Conservation (phyloP, 768 basidiomycete species). For the Hortiboletus campestris region DNA sequence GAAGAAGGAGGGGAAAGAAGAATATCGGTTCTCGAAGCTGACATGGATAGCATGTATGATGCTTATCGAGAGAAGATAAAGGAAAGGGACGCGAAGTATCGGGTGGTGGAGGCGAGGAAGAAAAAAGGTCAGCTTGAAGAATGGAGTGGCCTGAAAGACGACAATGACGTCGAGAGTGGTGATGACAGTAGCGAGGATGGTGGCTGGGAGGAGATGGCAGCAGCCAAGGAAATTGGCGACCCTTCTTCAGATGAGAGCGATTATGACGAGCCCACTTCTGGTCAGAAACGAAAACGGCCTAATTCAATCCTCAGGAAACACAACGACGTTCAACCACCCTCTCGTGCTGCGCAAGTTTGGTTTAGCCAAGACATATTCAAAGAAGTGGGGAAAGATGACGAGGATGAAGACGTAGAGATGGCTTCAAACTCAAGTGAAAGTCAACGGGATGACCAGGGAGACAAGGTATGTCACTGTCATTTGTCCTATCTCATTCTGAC, state of each 20-base stretch:
- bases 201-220: constrained; percentile 69
- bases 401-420: constrained; percentile 25
- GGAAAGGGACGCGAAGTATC: constrained; percentile 86
- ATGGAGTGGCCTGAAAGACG: constrained; percentile 72
- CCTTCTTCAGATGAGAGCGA: constrained; percentile 56
- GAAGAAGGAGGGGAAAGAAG: constrained; percentile 72
- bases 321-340: constrained; percentile 34
- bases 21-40: constrained; percentile 68
- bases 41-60: constrained; percentile 87
- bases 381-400: constrained; percentile 38
- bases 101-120: constrained; percentile 72
- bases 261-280: constrained; percentile 30
- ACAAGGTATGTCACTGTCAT: constrained; percentile 23
- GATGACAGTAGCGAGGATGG: constrained; percentile 46
- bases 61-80: constrained; percentile 76
- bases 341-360: constrained; percentile 80
- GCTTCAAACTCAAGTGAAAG: constrained; percentile 30
- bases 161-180: constrained; percentile 38
- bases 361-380: constrained; percentile 92
- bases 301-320: constrained; percentile 39
- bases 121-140: constrained; percentile 74
- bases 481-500: constrained; percentile 8
- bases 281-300: constrained; percentile 43
- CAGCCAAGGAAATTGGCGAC: constrained; percentile 48
- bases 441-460: constrained; percentile 29